Evolutionary conservation across 2,329 filamentous ascomycete genomes (phyloP), one percentile per base, ranked within the genome.

Genomic region (Aulographum hederae): DNA sequence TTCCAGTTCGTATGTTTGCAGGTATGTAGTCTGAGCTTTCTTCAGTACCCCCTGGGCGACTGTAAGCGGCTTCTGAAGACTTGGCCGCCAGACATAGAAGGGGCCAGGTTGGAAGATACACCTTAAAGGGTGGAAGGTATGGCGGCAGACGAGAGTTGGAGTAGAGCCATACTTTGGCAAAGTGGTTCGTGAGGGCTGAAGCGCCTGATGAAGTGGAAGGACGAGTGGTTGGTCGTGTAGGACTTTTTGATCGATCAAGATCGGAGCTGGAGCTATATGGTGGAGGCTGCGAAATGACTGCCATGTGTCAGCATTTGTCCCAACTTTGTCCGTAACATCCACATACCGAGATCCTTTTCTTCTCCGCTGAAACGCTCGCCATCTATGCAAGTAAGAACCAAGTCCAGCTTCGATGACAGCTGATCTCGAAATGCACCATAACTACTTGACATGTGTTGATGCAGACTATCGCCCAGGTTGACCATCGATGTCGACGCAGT

Each of bases 151-250:
- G 70, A 2, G 81, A 79, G 48, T 92, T 92, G 28, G 69, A 64
- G 47, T 91, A 91, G 1, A 73, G 54, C 44, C 82, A 75, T 11
- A 81, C 77, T 49, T 89, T 91, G 11, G 72, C 65, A 41, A 84
- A 81, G 45, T 74, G 72, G 37, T 65, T 69, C 6, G 61, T 61
- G 8, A 61, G 59, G 2, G 57, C 8, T n/a, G 8, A 8, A 25
- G 21, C 8, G 21, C n/a, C n/a, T n/a, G 21, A 25, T 8, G 21
- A 8, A 25, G 8, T 25, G n/a, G 21, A 8, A 8, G 8, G 21
- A 25, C 21, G 8, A 8, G 21, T 8, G n/a, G 8, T 25, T n/a
- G n/a, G 21, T 8, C 8, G n/a, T 25, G 8, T 8, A 8, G 8
- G 21, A 8, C 8, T 8, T 25, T 25, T 8, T 25, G n/a, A 25